phyloP scores from a whole-genome alignment of 1,284 basidiomycete genomes.

The Leccinum pachyderme region DNA sequence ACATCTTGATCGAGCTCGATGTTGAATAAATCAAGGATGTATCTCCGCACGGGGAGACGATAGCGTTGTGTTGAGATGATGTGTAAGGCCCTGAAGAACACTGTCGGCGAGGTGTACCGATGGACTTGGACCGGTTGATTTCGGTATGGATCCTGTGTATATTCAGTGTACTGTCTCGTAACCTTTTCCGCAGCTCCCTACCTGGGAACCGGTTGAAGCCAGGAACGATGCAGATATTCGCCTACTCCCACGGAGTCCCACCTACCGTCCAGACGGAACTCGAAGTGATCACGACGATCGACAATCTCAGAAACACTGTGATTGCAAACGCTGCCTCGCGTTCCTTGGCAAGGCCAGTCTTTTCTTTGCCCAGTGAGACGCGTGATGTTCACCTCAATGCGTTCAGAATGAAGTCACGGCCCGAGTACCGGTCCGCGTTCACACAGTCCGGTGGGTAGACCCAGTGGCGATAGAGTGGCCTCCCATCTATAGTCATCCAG shows the following conservation, averaged over 20 bases:
- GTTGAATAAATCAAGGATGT: constrained; percentile 92
- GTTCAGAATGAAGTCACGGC: too few species aligned
- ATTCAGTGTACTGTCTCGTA: not conserved
- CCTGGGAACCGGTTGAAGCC: constrained; percentile 60
- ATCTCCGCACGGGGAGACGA: constrained; percentile 86
- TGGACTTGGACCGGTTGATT: constrained; percentile 73
- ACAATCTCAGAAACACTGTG: too few species aligned
- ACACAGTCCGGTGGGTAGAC: constrained; percentile 85
- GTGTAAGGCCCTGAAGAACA: constrained; percentile 83
- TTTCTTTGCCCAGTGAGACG: too few species aligned
- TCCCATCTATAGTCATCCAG: constrained; percentile 93
- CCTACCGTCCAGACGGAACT: constrained; percentile 72
- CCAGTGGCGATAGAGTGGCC: constrained; percentile 84
- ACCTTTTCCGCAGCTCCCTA: constrained; percentile 58
- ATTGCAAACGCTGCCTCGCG: too few species aligned
- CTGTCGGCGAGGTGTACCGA: constrained; percentile 69
- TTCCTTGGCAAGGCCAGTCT: too few species aligned
- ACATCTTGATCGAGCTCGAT: constrained; percentile 66
- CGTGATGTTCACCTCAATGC: too few species aligned
- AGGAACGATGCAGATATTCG: constrained; percentile 48
- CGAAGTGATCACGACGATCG: constrained; percentile 67
- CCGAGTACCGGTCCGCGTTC: constrained; percentile 59
- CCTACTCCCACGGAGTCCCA: constrained; percentile 60
- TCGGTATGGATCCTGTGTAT: constrained; percentile 54
- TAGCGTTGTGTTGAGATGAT: constrained; percentile 87